Percentiles rank a stretch among this genome's conserved stretches.
Evolutionary conservation across 129 eudicot species (phyloP).

Genomic region (Tagetes erecta): DNA sequence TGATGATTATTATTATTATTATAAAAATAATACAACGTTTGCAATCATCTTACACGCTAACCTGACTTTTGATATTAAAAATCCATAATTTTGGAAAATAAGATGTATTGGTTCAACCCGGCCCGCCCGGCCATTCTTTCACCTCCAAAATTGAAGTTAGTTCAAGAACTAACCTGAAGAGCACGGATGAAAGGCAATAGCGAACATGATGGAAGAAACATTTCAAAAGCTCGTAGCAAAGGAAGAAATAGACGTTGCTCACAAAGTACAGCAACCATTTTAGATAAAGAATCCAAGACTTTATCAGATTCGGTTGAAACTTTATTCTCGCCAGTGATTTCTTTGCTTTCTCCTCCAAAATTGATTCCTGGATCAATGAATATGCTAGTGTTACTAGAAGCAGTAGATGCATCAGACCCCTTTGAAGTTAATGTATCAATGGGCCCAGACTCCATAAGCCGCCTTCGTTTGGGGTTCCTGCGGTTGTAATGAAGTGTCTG

Average conservation of each 20-base stretch:
- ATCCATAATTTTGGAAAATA: neutral
- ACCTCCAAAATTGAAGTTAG: constrained; percentile 8
- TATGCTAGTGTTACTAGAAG: constrained; percentile 38
- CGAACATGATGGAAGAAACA: constrained; percentile 92
- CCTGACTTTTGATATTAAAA: neutral
- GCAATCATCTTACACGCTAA: neutral
- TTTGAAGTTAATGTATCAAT: constrained; percentile 39
- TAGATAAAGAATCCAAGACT: constrained; percentile 56
- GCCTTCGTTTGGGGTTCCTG: constrained; percentile 78
- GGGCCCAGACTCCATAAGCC: constrained; percentile 55
- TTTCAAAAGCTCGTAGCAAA: constrained; percentile 85
- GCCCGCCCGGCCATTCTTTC: neutral
- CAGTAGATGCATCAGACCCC: constrained; percentile 43
- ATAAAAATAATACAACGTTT: neutral
- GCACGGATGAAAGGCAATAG: constrained; percentile 93
- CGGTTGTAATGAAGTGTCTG: constrained; percentile 77
- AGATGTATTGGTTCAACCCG: constrained; percentile 3
- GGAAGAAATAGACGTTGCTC: constrained; percentile 86
- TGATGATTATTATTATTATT: neutral
- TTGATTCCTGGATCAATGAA: constrained; percentile 43
- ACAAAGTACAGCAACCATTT: constrained; percentile 90
- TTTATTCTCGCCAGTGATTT: constrained; percentile 35
- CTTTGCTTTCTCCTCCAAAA: constrained; percentile 48
- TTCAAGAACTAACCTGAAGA: constrained; percentile 67
- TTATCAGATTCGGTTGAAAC: constrained; percentile 46